These are phyloP conservation scores for Cordyceps militaris DNA, from an alignment of 2,329 filamentous ascomycete genomes.

Conservation along the genomic window DNA sequence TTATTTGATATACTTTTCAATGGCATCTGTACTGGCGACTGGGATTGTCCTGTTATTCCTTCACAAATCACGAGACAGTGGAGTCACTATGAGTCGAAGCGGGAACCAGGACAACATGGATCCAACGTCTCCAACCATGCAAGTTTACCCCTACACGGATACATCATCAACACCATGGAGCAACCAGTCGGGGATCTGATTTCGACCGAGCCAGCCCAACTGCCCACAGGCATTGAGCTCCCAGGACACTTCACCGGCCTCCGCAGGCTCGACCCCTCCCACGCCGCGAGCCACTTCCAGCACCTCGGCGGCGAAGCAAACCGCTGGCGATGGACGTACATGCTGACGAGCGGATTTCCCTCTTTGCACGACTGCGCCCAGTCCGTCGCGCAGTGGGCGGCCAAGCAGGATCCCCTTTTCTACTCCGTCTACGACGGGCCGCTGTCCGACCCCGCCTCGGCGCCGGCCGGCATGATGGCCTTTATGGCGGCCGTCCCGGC, in stretches of 20 bases:
- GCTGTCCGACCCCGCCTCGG: constrained; percentile 19
- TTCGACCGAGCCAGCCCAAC: background rate
- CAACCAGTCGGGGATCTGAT: background rate
- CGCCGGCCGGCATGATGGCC: constrained; percentile 34
- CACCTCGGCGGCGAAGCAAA: constrained; percentile 28
- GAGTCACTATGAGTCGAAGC: constrained; percentile 9
- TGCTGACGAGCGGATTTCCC: constrained; percentile 22
- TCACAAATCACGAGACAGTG: background rate
- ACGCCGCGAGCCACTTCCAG: constrained; percentile 24
- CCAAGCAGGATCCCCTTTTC: constrained; percentile 31
- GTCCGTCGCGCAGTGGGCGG: constrained; percentile 18
- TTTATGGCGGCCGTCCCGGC: constrained; percentile 41
- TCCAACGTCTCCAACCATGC: background rate
- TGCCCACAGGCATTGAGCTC: constrained; percentile 16
- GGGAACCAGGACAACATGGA: background rate
- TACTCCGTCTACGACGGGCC: constrained; percentile 36
- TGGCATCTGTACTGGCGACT: too few species aligned
- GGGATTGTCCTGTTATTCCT: background rate
- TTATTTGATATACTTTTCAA: too few species aligned
- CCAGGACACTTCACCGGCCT: constrained; percentile 26
- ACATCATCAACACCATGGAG: constrained; percentile 1
- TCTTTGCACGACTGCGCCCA: constrained; percentile 17
- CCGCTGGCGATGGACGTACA: constrained; percentile 27
- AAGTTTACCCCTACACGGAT: background rate
- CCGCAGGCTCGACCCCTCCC: constrained; percentile 21